Percentiles rank a stretch among this genome's conserved stretches.
These are phyloP conservation scores for Teratosphaeria epicoccoides DNA, from an alignment of 2,329 filamentous ascomycete species.

Conservation along the genomic window DNA sequence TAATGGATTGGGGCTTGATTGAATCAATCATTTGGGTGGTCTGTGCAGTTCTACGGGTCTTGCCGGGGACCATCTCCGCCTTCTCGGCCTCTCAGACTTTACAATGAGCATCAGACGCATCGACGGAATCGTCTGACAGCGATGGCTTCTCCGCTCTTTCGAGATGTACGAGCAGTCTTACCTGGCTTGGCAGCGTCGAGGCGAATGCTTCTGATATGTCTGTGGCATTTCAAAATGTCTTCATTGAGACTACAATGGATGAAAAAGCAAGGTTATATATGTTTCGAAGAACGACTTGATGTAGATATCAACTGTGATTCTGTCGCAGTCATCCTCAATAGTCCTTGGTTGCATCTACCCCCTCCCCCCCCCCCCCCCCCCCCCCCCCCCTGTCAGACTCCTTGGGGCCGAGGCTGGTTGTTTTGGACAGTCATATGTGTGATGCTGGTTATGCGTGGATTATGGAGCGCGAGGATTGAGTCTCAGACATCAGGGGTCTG, in stretches of 20 bases:
- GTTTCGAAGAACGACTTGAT: not conserved
- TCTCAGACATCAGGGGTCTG: too few relatives aligned
- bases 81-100: not conserved
- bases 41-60: not conserved
- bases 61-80: not conserved
- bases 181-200: not conserved
- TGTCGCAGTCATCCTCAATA: not conserved
- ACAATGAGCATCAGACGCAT: not conserved
- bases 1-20: conserved; percentile 1
- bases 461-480: too few relatives aligned
- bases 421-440: too few relatives aligned
- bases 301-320: not conserved
- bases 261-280: not conserved
- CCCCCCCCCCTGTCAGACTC: too few relatives aligned
- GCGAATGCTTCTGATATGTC: not conserved
- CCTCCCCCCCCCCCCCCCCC: too few relatives aligned
- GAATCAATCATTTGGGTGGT: not conserved
- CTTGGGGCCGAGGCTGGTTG: too few relatives aligned
- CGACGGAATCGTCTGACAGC: not conserved
- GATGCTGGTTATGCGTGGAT: too few relatives aligned
- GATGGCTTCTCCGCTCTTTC: not conserved
- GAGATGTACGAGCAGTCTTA: not conserved
- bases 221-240: not conserved
- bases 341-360: not conserved
- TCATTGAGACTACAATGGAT: not conserved